A percentile compares a stretch with the other conserved stretches of the same genome.
Evolutionary conservation across 352 stramenopile species (phyloP).

Genomic region (Lagenidium giganteum): DNA sequence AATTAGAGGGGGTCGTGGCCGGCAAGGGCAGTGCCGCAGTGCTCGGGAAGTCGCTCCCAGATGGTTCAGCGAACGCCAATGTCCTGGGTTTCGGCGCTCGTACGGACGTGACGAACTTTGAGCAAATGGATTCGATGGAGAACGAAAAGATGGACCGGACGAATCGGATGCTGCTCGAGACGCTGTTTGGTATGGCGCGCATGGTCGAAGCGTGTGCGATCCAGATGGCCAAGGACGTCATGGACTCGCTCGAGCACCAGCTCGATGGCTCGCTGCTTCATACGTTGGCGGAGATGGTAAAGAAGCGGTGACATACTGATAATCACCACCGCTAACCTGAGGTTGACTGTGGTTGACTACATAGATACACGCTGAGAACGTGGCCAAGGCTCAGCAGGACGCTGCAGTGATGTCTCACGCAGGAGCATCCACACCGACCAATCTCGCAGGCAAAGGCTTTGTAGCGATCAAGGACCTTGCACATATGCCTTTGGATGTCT

Average conservation of each 20-base stretch:
- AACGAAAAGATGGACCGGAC: slow-evolving; percentile 56
- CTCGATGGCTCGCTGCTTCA: slow-evolving; percentile 41
- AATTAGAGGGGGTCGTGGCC: slow-evolving; percentile 48
- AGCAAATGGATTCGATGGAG: slow-evolving; percentile 24
- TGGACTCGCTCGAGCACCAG: slow-evolving; percentile 78
- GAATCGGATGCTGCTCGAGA: slow-evolving; percentile 77
- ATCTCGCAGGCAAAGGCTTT: no score
- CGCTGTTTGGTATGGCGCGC: slow-evolving; percentile 77
- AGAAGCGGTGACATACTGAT: neutral
- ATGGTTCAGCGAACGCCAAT: neutral
- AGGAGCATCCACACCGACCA: neutral
- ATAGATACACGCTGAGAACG: slow-evolving; percentile 39
- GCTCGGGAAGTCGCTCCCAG: neutral
- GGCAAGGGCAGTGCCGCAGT: slow-evolving; percentile 10
- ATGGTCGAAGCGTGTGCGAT: slow-evolving; percentile 84
- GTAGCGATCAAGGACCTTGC: slow-evolving; percentile 55
- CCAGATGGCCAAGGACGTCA: slow-evolving; percentile 75
- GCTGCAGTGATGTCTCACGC: neutral
- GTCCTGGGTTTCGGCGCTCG: slow-evolving; percentile 7
- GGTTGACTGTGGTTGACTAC: neutral
- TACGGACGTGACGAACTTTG: neutral
- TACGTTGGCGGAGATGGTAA: slow-evolving; percentile 43
- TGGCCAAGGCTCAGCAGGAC: slow-evolving; percentile 39
- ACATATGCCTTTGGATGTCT: slow-evolving; percentile 66
- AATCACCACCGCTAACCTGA: slow-evolving; percentile 2